These are phyloP conservation scores for Ustulina deusta DNA, from an alignment of 2,329 filamentous ascomycete genomes.

Conservation along the genomic window DNA sequence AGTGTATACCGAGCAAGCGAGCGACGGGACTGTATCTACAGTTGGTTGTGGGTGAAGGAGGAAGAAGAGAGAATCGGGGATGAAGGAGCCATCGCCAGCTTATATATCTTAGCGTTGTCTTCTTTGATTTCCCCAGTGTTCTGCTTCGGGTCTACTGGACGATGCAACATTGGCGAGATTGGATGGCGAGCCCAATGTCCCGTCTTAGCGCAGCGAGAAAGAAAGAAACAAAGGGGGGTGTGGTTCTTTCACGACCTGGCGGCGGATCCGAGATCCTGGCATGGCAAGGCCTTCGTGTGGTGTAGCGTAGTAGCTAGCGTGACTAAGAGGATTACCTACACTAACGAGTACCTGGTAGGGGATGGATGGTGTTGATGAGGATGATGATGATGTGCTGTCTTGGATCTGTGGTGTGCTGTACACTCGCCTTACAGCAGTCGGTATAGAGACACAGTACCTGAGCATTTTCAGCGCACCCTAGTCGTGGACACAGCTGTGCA, in stretches of 20 bases:
- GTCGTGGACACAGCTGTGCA: not conserved
- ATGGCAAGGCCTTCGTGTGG: constrained; percentile 6
- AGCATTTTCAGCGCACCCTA: no score
- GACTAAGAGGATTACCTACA: no score
- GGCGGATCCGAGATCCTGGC: constrained; percentile 34
- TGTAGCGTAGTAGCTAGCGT: no score
- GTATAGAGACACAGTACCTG: not conserved
- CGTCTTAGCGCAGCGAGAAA: constrained; percentile 15
- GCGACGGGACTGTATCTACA: constrained; percentile 43
- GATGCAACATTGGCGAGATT: constrained; percentile 41
- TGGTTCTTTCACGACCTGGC: constrained; percentile 24
- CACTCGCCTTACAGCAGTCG: not conserved
- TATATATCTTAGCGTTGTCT: constrained; percentile 42
- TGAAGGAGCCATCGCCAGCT: constrained; percentile 35
- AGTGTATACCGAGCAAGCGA: constrained; percentile 40
- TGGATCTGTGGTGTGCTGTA: constrained; percentile 28
- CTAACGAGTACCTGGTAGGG: not conserved
- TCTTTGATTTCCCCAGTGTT: constrained; percentile 35
- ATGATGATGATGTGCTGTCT: constrained; percentile 31
- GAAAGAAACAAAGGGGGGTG: constrained; percentile 21
- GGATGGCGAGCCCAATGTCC: constrained; percentile 33
- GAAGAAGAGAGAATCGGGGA: constrained; percentile 9
- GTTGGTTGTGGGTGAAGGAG: constrained; percentile 33
- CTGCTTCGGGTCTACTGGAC: constrained; percentile 20
- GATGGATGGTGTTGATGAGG: not conserved